A percentile compares a stretch with the other conserved stretches of the same genome.
Evolutionary conservation across 1,284 basidiomycete genomes (phyloP).

Genomic region (Ceratobasidium sp.): DNA sequence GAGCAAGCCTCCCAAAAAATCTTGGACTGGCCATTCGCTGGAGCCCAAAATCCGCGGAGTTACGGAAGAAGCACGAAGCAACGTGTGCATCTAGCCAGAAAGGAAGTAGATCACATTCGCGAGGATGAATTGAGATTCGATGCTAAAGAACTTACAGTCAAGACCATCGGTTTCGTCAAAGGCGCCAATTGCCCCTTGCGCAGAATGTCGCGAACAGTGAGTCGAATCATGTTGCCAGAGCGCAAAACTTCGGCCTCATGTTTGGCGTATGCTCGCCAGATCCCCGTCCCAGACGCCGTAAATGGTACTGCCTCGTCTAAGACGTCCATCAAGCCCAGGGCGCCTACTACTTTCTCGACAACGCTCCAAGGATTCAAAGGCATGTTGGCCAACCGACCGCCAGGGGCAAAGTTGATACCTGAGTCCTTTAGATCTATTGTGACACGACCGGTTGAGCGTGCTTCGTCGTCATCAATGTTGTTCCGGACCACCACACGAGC

Average conservation of each 20-base stretch:
- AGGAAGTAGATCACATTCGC: neutral
- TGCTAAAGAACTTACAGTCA: constrained; percentile 19
- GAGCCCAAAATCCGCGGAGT: constrained; percentile 36
- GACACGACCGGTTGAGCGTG: constrained; percentile 37
- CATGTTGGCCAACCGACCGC: constrained; percentile 41
- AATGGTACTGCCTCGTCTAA: constrained; percentile 40
- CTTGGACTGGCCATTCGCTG: constrained; percentile 42
- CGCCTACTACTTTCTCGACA: constrained; percentile 44
- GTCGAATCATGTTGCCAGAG: constrained; percentile 4
- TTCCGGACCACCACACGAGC: constrained; percentile 33
- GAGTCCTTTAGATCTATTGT: constrained; percentile 34
- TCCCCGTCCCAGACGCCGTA: constrained; percentile 15
- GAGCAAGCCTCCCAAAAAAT: constrained; percentile 39
- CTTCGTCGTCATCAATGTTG: constrained; percentile 39
- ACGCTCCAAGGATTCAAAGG: constrained; percentile 40
- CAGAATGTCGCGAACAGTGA: constrained; percentile 43
- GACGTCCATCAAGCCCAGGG: constrained; percentile 40
- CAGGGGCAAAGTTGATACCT: constrained; percentile 42
- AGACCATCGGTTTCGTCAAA: constrained; percentile 42
- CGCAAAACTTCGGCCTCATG: constrained; percentile 42
- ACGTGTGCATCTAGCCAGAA: constrained; percentile 25
- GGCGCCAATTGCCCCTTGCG: constrained; percentile 41
- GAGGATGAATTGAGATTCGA: neutral
- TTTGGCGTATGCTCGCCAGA: constrained; percentile 40
- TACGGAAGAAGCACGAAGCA: constrained; percentile 37